Evolutionary conservation across 1,284 basidiomycete species (phyloP), one percentile per base, ranked within the genome.

Genomic region (Somion occarium): DNA sequence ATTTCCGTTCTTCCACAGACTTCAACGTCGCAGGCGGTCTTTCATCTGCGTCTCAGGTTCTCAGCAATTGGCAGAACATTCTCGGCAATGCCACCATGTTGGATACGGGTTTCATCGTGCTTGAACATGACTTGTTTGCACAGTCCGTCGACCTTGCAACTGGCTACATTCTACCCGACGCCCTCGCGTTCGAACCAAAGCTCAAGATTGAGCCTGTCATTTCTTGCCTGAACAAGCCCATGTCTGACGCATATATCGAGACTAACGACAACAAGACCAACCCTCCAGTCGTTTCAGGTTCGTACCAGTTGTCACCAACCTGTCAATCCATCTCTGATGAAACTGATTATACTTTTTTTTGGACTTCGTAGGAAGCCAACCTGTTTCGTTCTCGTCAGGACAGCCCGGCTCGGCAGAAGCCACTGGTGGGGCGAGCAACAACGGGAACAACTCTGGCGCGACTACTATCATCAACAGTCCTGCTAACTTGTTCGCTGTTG

Each of bases 81-180:
- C 69, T 85, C 30, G 68, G 67, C 51, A 82, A 81, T 59, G 79
- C 73, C 2, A 67, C 75, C 1, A 59, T 62, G 3, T 69, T 79
- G 48, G 54, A 73, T 57, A 76, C 64, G 9, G 85, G 85, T 11
- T 88, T 88, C 69, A 85, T 88, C 53, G 83, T 85, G 44, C 80
- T 97, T 43, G 85, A 85, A 64, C 85, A 88, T 61, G 85, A 88
- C 64, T 72, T 87, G 41, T 86, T 82, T 70, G 75, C 81, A 61
- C 80, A 86, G 62, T 72, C 76, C 0, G 84, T 87, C 22, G 80
- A 87, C 55, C 68, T 86, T n/a, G 83, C 83, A 1, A 82, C 79
- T 3, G 85, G 83, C 18, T 87, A 86, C 65, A 82, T 86, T 56
- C 72, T 86, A 20, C 84, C 84, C 1, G 80, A 83, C 58, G 84